Evolutionary conservation across 2,329 filamentous ascomycete species (phyloP).

Genomic region (Trichoderma sp.): DNA sequence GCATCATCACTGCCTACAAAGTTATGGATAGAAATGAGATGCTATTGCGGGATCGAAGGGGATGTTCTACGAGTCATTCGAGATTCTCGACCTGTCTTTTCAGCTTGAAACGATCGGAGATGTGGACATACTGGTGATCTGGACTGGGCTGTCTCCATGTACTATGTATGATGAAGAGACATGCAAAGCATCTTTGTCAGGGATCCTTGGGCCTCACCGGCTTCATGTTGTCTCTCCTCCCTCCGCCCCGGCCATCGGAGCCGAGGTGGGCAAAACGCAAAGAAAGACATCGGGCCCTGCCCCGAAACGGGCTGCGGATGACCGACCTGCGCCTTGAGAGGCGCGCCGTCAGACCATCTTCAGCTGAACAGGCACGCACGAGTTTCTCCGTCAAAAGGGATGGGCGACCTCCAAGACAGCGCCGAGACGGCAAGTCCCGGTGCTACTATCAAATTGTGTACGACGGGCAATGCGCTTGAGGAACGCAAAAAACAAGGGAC

Average conservation of each 20-base stretch:
- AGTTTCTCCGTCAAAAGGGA: neutral
- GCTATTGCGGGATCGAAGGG: neutral
- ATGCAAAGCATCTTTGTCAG: too few relatives aligned
- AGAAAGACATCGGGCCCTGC: neutral
- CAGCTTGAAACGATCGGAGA: neutral
- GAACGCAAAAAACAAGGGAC: neutral
- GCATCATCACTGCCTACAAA: neutral
- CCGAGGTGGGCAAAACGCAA: neutral
- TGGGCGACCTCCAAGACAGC: neutral
- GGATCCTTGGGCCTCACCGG: neutral
- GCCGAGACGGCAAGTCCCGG: neutral
- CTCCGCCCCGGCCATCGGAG: neutral
- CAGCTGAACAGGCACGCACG: conserved; percentile 11
- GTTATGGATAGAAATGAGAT: neutral
- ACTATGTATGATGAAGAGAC: neutral
- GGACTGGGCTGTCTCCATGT: neutral
- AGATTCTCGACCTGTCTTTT: neutral
- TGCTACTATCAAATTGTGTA: too few relatives aligned
- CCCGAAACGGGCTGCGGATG: neutral
- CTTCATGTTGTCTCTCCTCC: neutral
- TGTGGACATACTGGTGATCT: neutral
- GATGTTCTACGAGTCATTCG: too few relatives aligned
- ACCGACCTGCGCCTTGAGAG: neutral
- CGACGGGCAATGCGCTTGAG: neutral
- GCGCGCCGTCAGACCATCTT: conserved; percentile 10